Evolutionary conservation across 2,329 filamentous ascomycete species (phyloP), one percentile per base, ranked within the genome.

Genomic region (Hymenoscyphus occultus): DNA sequence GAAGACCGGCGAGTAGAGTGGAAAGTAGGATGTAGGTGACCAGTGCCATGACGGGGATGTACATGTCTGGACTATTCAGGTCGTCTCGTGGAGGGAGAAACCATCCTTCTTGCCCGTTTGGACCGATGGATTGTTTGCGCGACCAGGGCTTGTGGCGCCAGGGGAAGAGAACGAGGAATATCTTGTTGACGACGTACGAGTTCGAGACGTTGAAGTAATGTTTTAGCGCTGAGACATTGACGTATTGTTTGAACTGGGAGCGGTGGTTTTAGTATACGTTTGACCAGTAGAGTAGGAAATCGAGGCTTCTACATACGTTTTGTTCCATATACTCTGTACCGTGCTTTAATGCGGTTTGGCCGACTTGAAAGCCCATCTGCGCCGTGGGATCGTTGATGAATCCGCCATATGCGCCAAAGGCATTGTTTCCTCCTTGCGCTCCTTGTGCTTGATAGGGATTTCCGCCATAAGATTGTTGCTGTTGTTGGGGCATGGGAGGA

Each of bases 141-240:
- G 92, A 96, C 95, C 95, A 99, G 5, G 94, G 94, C 80, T 93
- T 93, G 79, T 99, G 96, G 72, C 94, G 86, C 94, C 95, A 99
- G 62, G 95, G 95, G 78, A 98, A 97, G 67, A 99, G 88, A 65
- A 99, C 94, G 65, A 99, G 86, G 76, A 90, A 87, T 65, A 99
- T 84, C 80, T 99, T 99, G 80, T 90, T 92, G 76, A 96, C 83
- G 76, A 99, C 95, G 79, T 99, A 99, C 66, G 87, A 91, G 83
- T 99, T 99, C 71, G 93, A 96, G 69, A 99, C 95, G 80, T 98
- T 97, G 82, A 99, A 99, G 84, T 98, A 99, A 80, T 97, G 95
- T 79, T 99, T 99, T 56, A 99, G 84, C 19, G 92, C 92, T 14
- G 90, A 90, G 72, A 98, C 90, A 75, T 93, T 97, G 79, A 99